Conservation (phyloP, 345 rosid genomes). For the Populus pruinosa region DNA sequence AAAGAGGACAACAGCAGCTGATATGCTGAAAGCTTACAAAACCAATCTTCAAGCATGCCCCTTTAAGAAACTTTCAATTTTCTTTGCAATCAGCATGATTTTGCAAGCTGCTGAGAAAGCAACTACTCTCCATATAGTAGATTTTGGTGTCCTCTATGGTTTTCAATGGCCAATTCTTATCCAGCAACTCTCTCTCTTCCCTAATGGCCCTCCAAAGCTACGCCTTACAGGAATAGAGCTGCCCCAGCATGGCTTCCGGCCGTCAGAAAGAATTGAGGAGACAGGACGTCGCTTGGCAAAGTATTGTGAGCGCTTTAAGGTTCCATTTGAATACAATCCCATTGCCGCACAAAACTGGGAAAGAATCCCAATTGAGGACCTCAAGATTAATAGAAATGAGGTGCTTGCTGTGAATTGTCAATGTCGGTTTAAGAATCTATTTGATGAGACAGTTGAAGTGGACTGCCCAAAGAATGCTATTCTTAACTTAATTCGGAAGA, state of each 20-base stretch:
- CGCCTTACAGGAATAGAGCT: conserved; percentile 90
- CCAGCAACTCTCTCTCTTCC: conserved; percentile 46
- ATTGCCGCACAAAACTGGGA: conserved; percentile 86
- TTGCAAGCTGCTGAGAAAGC: conserved; percentile 41
- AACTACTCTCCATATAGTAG: conserved; percentile 67
- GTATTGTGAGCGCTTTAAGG: conserved; percentile 72
- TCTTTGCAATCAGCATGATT: conserved; percentile 55
- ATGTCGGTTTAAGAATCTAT: conserved; percentile 65
- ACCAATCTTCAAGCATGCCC: conserved; percentile 73
- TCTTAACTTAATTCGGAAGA: conserved; percentile 58
- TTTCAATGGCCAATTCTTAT: conserved; percentile 93
- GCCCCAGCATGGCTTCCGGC: conserved; percentile 92
- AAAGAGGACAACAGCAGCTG: conserved; percentile 68
- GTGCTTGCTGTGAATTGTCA: conserved; percentile 63
- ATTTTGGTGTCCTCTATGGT: conserved; percentile 90
- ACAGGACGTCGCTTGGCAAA: conserved; percentile 78
- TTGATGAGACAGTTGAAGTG: conserved; percentile 65
- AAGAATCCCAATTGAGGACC: conserved; percentile 58
- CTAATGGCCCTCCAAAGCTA: conserved; percentile 67
- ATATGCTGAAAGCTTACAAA: conserved; percentile 73
- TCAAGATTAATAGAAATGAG: conserved; percentile 56
- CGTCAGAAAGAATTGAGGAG: conserved; percentile 82
- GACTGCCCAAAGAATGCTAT: conserved; percentile 60
- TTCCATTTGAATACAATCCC: conserved; percentile 80
- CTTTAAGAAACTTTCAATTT: conserved; percentile 69